phyloP scores from a whole-genome alignment of 306 rosid genomes.

The Prunus padus region DNA sequence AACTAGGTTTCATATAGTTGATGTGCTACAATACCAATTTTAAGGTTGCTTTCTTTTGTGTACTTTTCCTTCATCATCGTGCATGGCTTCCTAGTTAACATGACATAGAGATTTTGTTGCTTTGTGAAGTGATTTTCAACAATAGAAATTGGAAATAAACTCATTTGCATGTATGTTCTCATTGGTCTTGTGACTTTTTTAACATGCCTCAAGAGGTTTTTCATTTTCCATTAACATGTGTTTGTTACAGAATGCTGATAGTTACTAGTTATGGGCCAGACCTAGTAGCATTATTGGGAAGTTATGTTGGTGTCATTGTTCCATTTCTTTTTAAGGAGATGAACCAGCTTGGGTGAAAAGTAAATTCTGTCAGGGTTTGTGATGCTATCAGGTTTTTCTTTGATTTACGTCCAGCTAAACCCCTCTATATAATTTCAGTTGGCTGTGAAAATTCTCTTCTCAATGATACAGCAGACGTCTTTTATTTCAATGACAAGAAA shows the following conservation, averaged over 20 bases:
- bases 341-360: not conserved
- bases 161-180: not conserved
- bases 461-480: not conserved
- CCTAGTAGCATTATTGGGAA: not conserved
- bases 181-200: not conserved
- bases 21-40: not conserved
- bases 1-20: not conserved
- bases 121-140: not conserved
- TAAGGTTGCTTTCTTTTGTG: not conserved
- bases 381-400: not conserved
- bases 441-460: not conserved
- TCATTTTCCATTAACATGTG: not conserved
- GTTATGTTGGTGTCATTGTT: not conserved
- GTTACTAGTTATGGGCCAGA: not conserved
- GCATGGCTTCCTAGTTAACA: not conserved
- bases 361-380: not conserved
- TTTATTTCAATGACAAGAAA: not conserved
- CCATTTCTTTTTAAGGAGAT: not conserved
- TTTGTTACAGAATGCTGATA: not conserved
- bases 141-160: not conserved
- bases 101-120: not conserved
- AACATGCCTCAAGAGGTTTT: not conserved
- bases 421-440: not conserved
- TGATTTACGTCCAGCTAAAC: not conserved
- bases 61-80: not conserved